Evolutionary conservation across 1,284 basidiomycete genomes (phyloP), one percentile per base, ranked within the genome.

Genomic region (Earliella scabrosa): DNA sequence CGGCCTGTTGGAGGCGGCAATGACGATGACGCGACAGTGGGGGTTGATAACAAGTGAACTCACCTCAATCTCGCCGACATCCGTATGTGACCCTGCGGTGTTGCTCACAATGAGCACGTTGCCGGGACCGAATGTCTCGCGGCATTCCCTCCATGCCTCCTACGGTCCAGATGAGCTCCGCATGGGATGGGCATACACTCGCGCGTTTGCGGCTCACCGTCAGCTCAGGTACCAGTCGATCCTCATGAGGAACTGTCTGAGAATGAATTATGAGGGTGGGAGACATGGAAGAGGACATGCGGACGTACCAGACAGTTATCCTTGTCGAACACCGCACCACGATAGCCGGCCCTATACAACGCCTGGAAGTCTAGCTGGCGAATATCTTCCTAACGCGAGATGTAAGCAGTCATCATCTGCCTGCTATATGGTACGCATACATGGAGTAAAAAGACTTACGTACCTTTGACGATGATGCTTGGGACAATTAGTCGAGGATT

Each of bases 21-120:
- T 16, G 11, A 47, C 5, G 11, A 38, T 31, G 35, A 24, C 46
- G 39, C 43, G 29, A 31, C 13, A 31, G 7, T 31, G 49, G 38
- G 11, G 18, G 38, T 27, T 13, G 51, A 38, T 11, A 27, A 26
- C 11, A 5, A 14, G 21, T 26, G 41, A 27, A 73, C 82, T 61
- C 63, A 90, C 95, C 76, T 92, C 92, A 45, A 93, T 85, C 32
- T 83, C 86, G 34, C 87, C 89, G 0, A 88, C 82, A 70, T 98
- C 97, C 50, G 85, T 79, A 39, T 73, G 75, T 16, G 92, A 91
- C 1, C 97, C 97, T 1, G 94, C 94, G 23, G 95, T 95, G 71
- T 98, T 98, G 73, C 92, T 95, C 36, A 98, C 95, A 50, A 98
- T 86, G 58, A 99, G 78, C 10, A 98, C 85, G 60, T 94, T 90